phyloP scores from a whole-genome alignment of 2,329 filamentous ascomycete species.

The Calonectria honghensis region DNA sequence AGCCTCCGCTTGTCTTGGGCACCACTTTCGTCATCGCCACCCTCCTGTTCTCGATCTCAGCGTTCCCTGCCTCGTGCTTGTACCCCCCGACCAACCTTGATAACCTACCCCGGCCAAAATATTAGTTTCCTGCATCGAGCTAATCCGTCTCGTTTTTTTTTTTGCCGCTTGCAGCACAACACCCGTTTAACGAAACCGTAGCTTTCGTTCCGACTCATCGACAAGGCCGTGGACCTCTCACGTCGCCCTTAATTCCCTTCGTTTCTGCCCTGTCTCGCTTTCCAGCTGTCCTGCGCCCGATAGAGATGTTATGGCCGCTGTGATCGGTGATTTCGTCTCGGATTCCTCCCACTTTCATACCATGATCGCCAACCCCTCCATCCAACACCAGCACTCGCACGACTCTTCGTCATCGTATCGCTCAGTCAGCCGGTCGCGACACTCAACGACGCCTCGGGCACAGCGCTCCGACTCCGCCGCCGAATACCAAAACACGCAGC shows the following conservation, averaged over 20 bases:
- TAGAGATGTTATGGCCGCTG: slow-evolving; percentile 75
- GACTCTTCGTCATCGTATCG: slow-evolving; percentile 58
- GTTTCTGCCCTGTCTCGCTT: slow-evolving; percentile 3
- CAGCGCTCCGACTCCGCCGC: slow-evolving; percentile 49
- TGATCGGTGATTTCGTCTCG: slow-evolving; percentile 83
- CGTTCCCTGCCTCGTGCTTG: slow-evolving; percentile 37
- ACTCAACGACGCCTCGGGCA: slow-evolving; percentile 56
- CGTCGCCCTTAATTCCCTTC: slow-evolving; percentile 34
- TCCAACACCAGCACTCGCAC: slow-evolving; percentile 67
- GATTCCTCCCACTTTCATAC: slow-evolving; percentile 82
- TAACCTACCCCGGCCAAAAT: slow-evolving; percentile 33
- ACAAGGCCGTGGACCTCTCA: slow-evolving; percentile 48
- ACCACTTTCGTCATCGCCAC: slow-evolving; percentile 52
- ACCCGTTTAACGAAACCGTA: slow-evolving; percentile 47
- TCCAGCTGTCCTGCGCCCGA: slow-evolving; percentile 31
- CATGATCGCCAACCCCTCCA: slow-evolving; percentile 76
- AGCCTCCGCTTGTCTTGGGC: slow-evolving; percentile 48
- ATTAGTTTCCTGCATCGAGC: slow-evolving; percentile 46
- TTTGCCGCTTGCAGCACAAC: slow-evolving; percentile 46
- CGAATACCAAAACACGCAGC: slow-evolving; percentile 44
- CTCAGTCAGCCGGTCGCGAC: slow-evolving; percentile 57
- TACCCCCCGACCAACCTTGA: slow-evolving; percentile 35
- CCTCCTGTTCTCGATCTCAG: slow-evolving; percentile 38
- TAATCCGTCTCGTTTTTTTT: slow-evolving; percentile 49
- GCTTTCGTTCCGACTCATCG: slow-evolving; percentile 42